Evolutionary conservation across 192 early-diverging fungal species (phyloP).

Genomic region (Backusella sp.): DNA sequence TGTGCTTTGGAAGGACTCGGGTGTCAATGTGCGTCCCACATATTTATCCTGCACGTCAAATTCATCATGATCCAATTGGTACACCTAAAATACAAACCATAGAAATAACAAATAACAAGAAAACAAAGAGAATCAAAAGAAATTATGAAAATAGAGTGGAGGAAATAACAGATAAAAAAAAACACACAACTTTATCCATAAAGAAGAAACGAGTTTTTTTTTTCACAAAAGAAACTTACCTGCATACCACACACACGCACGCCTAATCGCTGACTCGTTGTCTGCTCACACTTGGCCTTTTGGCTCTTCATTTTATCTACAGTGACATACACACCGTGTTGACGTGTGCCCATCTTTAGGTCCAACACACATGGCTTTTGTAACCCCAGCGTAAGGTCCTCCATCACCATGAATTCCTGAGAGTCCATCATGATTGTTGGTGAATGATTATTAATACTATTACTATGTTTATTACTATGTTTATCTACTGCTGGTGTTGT

Average conservation of each 20-base stretch:
- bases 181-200: background rate
- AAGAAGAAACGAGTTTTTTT: background rate
- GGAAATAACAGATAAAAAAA: background rate
- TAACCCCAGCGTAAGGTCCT: slow-evolving; percentile 89
- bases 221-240: slow-evolving; percentile 41
- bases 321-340: slow-evolving; percentile 88
- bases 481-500: background rate
- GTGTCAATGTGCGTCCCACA: slow-evolving; percentile 82
- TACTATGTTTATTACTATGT: background rate
- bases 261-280: slow-evolving; percentile 88
- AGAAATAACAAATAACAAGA: no score
- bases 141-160: slow-evolving; percentile 5
- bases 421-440: background rate
- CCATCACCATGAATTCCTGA: slow-evolving; percentile 86
- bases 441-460: background rate
- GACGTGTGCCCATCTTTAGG: slow-evolving; percentile 97
- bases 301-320: slow-evolving; percentile 82
- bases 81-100: background rate
- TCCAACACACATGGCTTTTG: slow-evolving; percentile 92
- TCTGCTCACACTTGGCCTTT: slow-evolving; percentile 86
- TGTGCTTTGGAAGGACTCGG: slow-evolving; percentile 73
- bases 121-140: background rate
- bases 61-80: background rate
- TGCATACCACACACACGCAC: slow-evolving; percentile 98
- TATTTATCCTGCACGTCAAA: slow-evolving; percentile 76